Evolutionary conservation across 805 yeast species (phyloP).

Genomic region (Candida nemodendra): DNA sequence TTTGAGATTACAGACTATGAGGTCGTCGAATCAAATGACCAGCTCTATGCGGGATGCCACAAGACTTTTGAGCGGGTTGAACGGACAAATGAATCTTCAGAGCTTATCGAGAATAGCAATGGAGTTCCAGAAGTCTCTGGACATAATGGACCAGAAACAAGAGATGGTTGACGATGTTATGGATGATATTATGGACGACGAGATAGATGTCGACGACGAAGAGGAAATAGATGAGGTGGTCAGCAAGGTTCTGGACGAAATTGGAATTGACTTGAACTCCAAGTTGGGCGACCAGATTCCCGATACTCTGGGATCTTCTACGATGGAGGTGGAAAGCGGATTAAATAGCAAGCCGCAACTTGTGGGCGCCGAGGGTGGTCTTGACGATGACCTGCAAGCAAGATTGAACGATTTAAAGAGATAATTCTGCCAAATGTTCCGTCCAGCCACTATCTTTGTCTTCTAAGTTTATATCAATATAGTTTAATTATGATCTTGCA

Average conservation of each 20-base stretch:
- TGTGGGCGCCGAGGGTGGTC: constrained; percentile 40
- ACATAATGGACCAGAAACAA: constrained; percentile 97
- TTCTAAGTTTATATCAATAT: neutral
- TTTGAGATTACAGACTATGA: constrained; percentile 84
- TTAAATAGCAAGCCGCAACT: constrained; percentile 16
- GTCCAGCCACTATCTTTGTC: too few species aligned
- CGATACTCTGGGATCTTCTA: constrained; percentile 19
- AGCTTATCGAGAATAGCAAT: constrained; percentile 85
- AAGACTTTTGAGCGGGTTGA: constrained; percentile 78
- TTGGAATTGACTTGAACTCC: constrained; percentile 78
- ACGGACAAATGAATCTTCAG: constrained; percentile 81
- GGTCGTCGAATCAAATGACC: constrained; percentile 95
- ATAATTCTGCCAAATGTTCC: too few species aligned
- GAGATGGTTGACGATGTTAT: constrained; percentile 98
- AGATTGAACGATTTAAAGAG: constrained; percentile 80
- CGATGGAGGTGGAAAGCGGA: constrained; percentile 12
- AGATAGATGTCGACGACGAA: constrained; percentile 73
- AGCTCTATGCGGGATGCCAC: constrained; percentile 94
- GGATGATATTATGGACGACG: constrained; percentile 94
- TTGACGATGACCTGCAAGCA: constrained; percentile 86
- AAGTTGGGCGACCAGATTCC: constrained; percentile 46
- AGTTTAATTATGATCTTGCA: too few species aligned
- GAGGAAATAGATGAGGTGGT: constrained; percentile 92
- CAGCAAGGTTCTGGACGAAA: constrained; percentile 88
- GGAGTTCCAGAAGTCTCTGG: constrained; percentile 93